Base-by-base conservation (phyloP, 139 green algal genomes). In the Raphidocelis subcapitata region DNA sequence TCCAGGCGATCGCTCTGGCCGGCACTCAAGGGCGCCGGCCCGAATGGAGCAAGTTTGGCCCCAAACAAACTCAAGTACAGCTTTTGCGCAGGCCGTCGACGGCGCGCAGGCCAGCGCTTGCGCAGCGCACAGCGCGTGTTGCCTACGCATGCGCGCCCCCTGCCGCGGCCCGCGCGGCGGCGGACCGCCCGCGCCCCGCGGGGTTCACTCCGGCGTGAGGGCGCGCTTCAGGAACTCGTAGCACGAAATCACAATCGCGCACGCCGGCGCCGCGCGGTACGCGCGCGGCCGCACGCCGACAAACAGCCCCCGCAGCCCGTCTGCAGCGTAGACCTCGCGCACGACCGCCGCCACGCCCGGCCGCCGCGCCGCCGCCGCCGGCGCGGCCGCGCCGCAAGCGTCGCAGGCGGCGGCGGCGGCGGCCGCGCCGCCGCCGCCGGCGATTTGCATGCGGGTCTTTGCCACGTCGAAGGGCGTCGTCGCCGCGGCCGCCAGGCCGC, bases 381-480 rank as follows among this genome's bases (percentile, higher is more conserved):
- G 18, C 63, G 0, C 8, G 41, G 46, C 46, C 65, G 54, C 28
- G 16, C n/a, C 57, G 24, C 44, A 41, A 4, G 26, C 57, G 18
- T 37, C 14, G 57, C 28, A 36, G 57, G n/a, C 57, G 57, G 31
- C 59, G 29, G 65, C 32, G 26, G 41, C 32, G 23, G 62, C 31
- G 37, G 21, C 57, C 5, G 51, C 32, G 15, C 35, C 41, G 55
- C 63, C 60, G 26, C 36, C 31, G 0, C 21, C 63, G 0, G 49
- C 21, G 26, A 94, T 79, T 83, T 97, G 93, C 54, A 87, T 64
- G 3, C 90, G 83, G 33, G 96, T 98, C 81, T 99, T 99, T 2
- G 97, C 81, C 23, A 99, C 96, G 65, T 99, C 96, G 73, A 99
- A 89, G 0, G 96, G 96, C 12, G 92, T 98, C 15, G 96, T 99